A percentile compares a stretch with the other conserved stretches of the same genome.
Conservation (phyloP, 371 early-diverging fungal species). For the Mucor mucedo region DNA sequence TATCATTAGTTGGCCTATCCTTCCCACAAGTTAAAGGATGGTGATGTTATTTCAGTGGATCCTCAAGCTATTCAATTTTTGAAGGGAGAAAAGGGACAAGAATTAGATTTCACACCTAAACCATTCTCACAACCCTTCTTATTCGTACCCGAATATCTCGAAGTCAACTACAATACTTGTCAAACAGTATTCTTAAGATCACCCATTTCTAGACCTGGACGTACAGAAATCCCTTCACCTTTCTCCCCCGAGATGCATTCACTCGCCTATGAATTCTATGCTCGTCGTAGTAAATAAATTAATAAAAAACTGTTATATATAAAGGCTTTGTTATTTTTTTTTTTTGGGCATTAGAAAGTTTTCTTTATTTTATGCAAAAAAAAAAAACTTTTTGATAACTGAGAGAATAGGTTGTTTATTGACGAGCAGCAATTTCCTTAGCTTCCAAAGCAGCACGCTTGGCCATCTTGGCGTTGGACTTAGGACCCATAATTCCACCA, state of each 20-base stretch:
- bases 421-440: slow-evolving; percentile 65
- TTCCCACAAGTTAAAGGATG: slow-evolving; percentile 83
- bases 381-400: neutral
- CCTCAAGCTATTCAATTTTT: slow-evolving; percentile 81
- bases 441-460: slow-evolving; percentile 81
- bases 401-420: slow-evolving; percentile 32
- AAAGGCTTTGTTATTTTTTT: neutral
- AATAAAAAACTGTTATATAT: slow-evolving; percentile 5
- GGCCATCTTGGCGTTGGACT: slow-evolving; percentile 84
- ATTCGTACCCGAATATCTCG: slow-evolving; percentile 95
- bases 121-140: slow-evolving; percentile 93
- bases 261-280: slow-evolving; percentile 92
- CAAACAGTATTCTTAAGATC: slow-evolving; percentile 85
- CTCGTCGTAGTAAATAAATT: slow-evolving; percentile 52
- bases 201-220: slow-evolving; percentile 85
- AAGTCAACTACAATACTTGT: slow-evolving; percentile 95
- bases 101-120: slow-evolving; percentile 72
- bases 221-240: slow-evolving; percentile 93
- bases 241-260: slow-evolving; percentile 90
- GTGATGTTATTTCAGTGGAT: slow-evolving; percentile 88
- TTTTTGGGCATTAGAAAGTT: neutral
- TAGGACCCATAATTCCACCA: slow-evolving; percentile 96
- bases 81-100: slow-evolving; percentile 57
- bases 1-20: slow-evolving; percentile 68
- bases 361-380: neutral